These are phyloP conservation scores for Tolypocladium tundrense DNA, from an alignment of 2,329 filamentous ascomycete species.

Conservation along the genomic window DNA sequence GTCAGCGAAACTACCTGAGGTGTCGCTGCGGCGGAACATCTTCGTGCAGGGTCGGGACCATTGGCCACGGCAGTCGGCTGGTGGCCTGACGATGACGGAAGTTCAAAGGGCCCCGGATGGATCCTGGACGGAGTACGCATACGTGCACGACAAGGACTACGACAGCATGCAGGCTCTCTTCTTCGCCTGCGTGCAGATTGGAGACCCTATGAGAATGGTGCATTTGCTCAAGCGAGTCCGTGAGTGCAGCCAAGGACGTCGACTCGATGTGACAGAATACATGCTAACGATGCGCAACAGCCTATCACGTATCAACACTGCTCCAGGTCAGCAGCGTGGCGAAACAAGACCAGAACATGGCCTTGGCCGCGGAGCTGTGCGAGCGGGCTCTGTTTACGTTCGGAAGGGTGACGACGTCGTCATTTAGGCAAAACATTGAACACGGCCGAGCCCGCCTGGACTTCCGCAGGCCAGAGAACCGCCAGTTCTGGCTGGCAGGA, in stretches of 20 bases:
- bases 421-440: conserved; percentile 66
- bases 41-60: conserved; percentile 81
- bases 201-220: conserved; percentile 74
- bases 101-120: conserved; percentile 34
- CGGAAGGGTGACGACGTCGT: conserved; percentile 76
- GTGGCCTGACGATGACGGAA: conserved; percentile 73
- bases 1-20: conserved; percentile 53
- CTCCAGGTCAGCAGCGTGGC: conserved; percentile 88
- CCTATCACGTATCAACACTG: conserved; percentile 89
- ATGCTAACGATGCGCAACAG: conserved; percentile 18
- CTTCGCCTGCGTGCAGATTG: conserved; percentile 69
- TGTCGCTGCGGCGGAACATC: conserved; percentile 66
- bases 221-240: conserved; percentile 45
- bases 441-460: conserved; percentile 72
- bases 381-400: conserved; percentile 90
- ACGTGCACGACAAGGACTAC: conserved; percentile 66
- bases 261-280: not conserved
- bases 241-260: conserved; percentile 13
- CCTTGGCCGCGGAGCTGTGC: conserved; percentile 75
- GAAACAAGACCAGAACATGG: conserved; percentile 81
- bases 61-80: conserved; percentile 71
- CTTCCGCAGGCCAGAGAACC: conserved; percentile 74
- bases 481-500: conserved; percentile 83
- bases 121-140: conserved; percentile 59
- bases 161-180: conserved; percentile 67